These are phyloP conservation scores for Ustilago nuda DNA, from an alignment of 1,284 basidiomycete genomes.

Conservation along the genomic window DNA sequence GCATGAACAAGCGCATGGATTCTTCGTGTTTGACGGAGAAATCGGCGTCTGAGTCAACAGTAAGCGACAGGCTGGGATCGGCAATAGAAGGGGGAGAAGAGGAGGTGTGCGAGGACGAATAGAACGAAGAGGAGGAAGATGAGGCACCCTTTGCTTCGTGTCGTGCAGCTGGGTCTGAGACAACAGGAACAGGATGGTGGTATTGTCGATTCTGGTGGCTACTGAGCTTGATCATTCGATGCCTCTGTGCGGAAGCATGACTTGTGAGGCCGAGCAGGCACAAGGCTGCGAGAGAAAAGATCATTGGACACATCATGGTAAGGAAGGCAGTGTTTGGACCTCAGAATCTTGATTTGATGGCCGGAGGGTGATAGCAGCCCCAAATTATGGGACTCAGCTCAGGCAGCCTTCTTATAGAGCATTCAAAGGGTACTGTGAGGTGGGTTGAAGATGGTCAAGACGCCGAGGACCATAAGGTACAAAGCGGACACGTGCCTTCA, in stretches of 20 bases:
- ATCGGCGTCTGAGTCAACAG: slow-evolving; percentile 22
- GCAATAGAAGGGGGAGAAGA: background rate
- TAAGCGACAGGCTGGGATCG: slow-evolving; percentile 21
- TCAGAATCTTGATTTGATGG: too few species aligned
- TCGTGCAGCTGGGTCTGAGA: background rate
- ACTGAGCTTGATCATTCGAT: slow-evolving; percentile 14
- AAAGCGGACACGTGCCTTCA: background rate
- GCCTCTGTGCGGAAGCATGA: background rate
- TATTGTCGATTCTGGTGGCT: background rate
- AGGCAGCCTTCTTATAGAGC: background rate
- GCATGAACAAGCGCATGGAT: slow-evolving; percentile 34
- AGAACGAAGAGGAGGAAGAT: background rate
- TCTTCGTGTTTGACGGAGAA: slow-evolving; percentile 14
- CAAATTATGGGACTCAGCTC: background rate
- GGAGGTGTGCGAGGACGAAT: too few species aligned
- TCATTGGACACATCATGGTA: background rate
- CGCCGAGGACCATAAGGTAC: background rate
- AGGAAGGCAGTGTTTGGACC: too few species aligned
- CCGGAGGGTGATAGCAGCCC: too few species aligned
- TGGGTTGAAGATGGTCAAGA: background rate
- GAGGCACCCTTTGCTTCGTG: background rate
- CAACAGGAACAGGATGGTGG: background rate
- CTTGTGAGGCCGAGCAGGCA: background rate
- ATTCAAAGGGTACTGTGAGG: background rate
- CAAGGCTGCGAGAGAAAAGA: background rate